Base-by-base conservation (phyloP, 2,329 filamentous ascomycete species). In the Ophiostoma sp. region DNA sequence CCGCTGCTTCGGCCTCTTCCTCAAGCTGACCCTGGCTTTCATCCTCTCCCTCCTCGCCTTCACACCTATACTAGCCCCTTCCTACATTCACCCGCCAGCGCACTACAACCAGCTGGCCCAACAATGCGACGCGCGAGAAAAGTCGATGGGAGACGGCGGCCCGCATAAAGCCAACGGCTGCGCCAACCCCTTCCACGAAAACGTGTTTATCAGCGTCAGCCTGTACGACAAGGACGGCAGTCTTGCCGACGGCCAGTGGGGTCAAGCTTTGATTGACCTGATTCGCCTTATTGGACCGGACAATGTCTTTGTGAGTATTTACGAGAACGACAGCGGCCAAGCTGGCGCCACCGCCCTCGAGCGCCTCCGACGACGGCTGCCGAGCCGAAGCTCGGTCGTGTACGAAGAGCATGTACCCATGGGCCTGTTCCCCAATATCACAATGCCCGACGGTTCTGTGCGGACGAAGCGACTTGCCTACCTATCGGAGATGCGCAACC, bases 401-500 rank as follows among this genome's bases (percentile, higher is more conserved):
- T 83, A 81, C 64, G 88, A 88, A 66, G 78, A 85, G 58, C 81
- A 87, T 18, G 76, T 92, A 60, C 79, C 87, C 69, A 74, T 87
- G 55, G 76, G 78, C n/a, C 77, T 78, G 0, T 80, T 92, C 1
- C 84, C 85, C 5, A 85, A 84, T 67, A 79, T 90, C 63, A 83
- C 80, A 2, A 79, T 91, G 47, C 87, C 88, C 2, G 85, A 84
- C 69, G 89, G 89, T 0, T 81, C 83, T 52, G 79, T 80, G 55
- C 84, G 87, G n/a, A 81, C 89, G 49, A 91, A 92, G 76, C 84
- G 90, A 12, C 87, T 93, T 58, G 84, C 88, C 41, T 92, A 89
- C 76, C 81, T 93, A n/a, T 87, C 90, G 14, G 86, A 90, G 75
- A 86, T 91, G 66, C 85, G 90, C 64, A 93, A 93, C 76, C 85